Evolutionary conservation across 441 rosid genomes (phyloP), one percentile per base, ranked within the genome.

Genomic region (Eutrema salsugineum): DNA sequence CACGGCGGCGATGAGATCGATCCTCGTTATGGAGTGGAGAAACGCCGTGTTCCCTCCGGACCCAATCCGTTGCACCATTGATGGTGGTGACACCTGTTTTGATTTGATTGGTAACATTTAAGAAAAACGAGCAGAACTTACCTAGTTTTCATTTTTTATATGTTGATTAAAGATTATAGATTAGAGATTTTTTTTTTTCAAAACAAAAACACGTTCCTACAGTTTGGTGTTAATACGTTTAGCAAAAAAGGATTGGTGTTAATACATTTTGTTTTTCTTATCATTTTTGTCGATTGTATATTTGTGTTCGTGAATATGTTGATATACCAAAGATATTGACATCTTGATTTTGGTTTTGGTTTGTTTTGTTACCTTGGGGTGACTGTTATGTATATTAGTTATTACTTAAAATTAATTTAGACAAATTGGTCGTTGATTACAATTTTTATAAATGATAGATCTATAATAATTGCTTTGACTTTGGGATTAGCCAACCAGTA

Each of bases 41-140:
- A 93, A 80, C 93, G 97, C 19, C 91, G 84, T 15, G 98, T 93
- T 63, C 98, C 98, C 27, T 84, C 90, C 1, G 98, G 98, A 53
- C 96, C 98, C 0, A 93, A 93, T 81, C 97, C 98, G 10, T 82
- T 93, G 76, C 98, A 93, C 82, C 97, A 91, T 84, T 79, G 79
- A 84, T 76, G 68, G 27, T 8, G n/a, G 58, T 75, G 11, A 24
- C 67, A 40, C 61, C 39, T 66, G 36, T 46, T 61, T 24, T 16
- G 8, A 14, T 62, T 39, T 28, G 33, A 36, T 30, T 56, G 35
- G 66, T 63, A 56, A 56, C 24, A 46, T 55, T 68, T 47, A 68
- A 16, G 40, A 57, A 46, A 44, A 53, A 53, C n/a, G 24, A 61
- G 44, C 28, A 61, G 14, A 63, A 35, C 24, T 76, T 46, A 54